Evolutionary conservation across 352 stramenopile genomes (phyloP).

Genomic region (Phytopythium aichiense): DNA sequence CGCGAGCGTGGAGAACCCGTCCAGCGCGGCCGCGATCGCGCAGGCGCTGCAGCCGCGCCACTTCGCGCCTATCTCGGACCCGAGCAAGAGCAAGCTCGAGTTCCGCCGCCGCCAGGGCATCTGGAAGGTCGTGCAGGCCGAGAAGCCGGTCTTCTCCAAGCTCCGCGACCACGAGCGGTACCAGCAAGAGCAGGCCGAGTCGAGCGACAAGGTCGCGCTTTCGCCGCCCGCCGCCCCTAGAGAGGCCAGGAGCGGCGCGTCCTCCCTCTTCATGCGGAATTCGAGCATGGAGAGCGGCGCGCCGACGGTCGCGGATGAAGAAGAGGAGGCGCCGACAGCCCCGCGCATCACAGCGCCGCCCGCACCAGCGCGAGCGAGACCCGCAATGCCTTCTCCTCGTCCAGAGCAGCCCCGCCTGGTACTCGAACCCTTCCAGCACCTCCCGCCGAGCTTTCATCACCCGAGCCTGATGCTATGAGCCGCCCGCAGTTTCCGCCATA

Average conservation of each 20-base stretch:
- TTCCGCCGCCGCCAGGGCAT: constrained; percentile 58
- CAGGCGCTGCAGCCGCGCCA: constrained; percentile 28
- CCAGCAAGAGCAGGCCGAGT: constrained; percentile 5
- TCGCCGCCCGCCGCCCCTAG: neutral
- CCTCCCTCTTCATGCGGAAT: neutral
- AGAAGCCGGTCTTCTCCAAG: constrained; percentile 53
- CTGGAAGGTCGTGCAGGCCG: constrained; percentile 58
- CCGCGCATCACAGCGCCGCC: neutral
- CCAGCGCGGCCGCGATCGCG: constrained; percentile 25
- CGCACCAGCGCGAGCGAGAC: neutral
- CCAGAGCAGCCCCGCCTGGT: neutral
- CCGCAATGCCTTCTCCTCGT: neutral
- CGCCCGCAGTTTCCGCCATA: neutral
- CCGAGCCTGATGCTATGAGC: neutral
- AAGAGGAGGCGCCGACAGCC: constrained; percentile 9
- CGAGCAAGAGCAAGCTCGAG: constrained; percentile 77
- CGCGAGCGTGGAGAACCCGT: constrained; percentile 17
- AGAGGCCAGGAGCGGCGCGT: neutral
- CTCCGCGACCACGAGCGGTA: constrained; percentile 26
- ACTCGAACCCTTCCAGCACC: neutral
- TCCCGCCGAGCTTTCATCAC: neutral
- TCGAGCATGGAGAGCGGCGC: constrained; percentile 7
- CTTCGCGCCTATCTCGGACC: constrained; percentile 63
- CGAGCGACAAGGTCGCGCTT: neutral
- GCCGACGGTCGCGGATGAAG: constrained; percentile 6